Evolutionary conservation across 2,329 filamentous ascomycete genomes (phyloP).

Genomic region (Fusarium agapanthi): DNA sequence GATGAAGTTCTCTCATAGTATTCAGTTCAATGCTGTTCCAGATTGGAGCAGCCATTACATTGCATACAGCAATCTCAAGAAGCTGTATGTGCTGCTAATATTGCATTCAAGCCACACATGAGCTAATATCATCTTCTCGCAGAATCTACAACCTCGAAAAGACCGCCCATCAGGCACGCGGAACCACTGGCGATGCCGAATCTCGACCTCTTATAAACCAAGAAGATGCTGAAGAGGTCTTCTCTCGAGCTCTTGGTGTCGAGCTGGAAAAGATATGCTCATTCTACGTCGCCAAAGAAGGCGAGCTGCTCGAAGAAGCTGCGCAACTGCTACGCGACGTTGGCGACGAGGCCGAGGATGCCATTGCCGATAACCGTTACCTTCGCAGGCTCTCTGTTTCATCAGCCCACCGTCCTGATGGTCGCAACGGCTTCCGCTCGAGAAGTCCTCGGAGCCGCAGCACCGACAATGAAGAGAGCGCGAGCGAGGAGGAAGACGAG

Average conservation of each 20-base stretch:
- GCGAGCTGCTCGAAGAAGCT: conserved; percentile 84
- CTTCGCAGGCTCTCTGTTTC: conserved; percentile 46
- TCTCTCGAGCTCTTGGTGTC: conserved; percentile 81
- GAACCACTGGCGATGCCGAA: conserved; percentile 73
- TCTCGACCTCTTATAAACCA: conserved; percentile 81
- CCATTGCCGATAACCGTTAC: conserved; percentile 53
- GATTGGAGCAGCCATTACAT: conserved; percentile 99
- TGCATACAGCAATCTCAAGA: conserved; percentile 98
- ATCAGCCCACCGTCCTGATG: conserved; percentile 18
- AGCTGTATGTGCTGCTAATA: conserved; percentile 73
- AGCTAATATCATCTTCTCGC: conserved; percentile 47
- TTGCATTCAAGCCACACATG: not conserved
- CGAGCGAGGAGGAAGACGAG: conserved; percentile 71
- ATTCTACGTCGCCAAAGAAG: conserved; percentile 90
- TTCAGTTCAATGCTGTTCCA: conserved; percentile 99
- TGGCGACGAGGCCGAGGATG: conserved; percentile 69
- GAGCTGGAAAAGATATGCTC: conserved; percentile 94
- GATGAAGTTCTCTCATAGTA: conserved; percentile 99
- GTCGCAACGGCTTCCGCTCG: conserved; percentile 35
- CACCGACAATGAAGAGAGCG: conserved; percentile 70
- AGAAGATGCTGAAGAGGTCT: conserved; percentile 82
- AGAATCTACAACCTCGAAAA: conserved; percentile 98
- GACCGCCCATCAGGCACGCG: conserved; percentile 70
- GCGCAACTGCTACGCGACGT: conserved; percentile 80
- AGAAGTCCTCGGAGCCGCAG: conserved; percentile 53